These are phyloP conservation scores for Aspergillus glaucus DNA, from an alignment of 2,329 filamentous ascomycete genomes.

Conservation along the genomic window DNA sequence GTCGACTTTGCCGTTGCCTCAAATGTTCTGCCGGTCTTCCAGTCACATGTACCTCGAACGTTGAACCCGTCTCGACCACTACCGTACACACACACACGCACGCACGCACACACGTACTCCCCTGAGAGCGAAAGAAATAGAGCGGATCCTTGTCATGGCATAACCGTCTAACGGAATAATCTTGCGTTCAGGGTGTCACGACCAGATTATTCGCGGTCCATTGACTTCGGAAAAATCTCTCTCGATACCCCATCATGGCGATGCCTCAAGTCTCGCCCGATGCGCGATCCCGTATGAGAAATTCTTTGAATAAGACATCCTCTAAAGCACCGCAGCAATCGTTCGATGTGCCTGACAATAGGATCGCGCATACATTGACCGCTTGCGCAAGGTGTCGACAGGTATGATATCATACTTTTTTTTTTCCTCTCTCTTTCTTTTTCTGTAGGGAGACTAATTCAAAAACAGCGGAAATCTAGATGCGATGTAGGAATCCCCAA, in stretches of 20 bases:
- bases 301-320: constrained; percentile 22
- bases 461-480: constrained; percentile 78
- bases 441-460: not conserved
- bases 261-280: constrained; percentile 9
- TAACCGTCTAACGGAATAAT: too few species aligned
- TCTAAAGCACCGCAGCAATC: constrained; percentile 22
- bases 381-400: constrained; percentile 46
- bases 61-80: constrained; percentile 1
- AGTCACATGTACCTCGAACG: constrained; percentile 7
- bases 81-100: not conserved
- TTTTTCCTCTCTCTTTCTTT: not conserved
- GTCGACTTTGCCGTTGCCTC: constrained; percentile 14
- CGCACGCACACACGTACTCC: not conserved
- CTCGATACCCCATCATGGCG: constrained; percentile 12
- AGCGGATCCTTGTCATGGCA: too few species aligned
- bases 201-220: not conserved
- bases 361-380: constrained; percentile 43
- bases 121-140: not conserved
- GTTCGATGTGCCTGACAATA: constrained; percentile 28
- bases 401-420: constrained; percentile 26
- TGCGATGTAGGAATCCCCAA: constrained; percentile 90
- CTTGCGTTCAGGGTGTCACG: not conserved
- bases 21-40: constrained; percentile 8
- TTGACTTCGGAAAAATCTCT: not conserved
- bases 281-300: constrained; percentile 17